Evolutionary conservation across 345 rosid species (phyloP).

Genomic region (Durio zibethinus): DNA sequence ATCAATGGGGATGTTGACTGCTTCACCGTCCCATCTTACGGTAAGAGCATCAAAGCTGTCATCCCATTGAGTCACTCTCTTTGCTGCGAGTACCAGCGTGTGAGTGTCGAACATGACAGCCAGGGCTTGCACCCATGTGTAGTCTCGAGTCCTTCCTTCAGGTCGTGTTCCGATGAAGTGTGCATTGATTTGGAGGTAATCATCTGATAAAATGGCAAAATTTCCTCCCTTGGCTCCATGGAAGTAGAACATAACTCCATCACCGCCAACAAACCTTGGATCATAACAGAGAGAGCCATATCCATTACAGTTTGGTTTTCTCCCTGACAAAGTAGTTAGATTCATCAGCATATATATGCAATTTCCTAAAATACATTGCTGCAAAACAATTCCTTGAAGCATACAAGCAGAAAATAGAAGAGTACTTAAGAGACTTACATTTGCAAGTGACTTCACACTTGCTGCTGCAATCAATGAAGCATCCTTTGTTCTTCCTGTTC

Average conservation of each 20-base stretch:
- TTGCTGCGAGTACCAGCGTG: constrained; percentile 63
- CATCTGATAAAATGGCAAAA: constrained; percentile 78
- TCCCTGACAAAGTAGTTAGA: constrained; percentile 38
- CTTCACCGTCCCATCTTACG: constrained; percentile 48
- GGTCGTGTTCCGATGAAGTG: constrained; percentile 88
- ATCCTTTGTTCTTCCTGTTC: constrained; percentile 63
- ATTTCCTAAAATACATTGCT: too few relatives aligned
- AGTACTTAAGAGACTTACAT: constrained; percentile 41
- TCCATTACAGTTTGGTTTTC: constrained; percentile 68
- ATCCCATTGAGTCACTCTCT: constrained; percentile 54
- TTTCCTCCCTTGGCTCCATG: constrained; percentile 83
- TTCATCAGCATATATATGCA: not conserved
- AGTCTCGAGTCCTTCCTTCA: constrained; percentile 69
- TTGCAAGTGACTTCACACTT: constrained; percentile 84
- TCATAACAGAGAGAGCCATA: constrained; percentile 85
- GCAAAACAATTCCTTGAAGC: not conserved
- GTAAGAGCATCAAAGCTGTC: constrained; percentile 50
- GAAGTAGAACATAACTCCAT: constrained; percentile 87
- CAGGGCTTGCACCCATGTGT: constrained; percentile 88
- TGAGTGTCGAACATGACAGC: constrained; percentile 64
- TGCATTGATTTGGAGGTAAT: constrained; percentile 75
- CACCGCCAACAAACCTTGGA: constrained; percentile 82
- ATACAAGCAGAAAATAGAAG: not conserved
- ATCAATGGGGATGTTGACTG: constrained; percentile 51
- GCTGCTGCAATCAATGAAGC: constrained; percentile 66